Evolutionary conservation across 1,284 basidiomycete genomes (phyloP).

Genomic region (Fomitopsis betulina): DNA sequence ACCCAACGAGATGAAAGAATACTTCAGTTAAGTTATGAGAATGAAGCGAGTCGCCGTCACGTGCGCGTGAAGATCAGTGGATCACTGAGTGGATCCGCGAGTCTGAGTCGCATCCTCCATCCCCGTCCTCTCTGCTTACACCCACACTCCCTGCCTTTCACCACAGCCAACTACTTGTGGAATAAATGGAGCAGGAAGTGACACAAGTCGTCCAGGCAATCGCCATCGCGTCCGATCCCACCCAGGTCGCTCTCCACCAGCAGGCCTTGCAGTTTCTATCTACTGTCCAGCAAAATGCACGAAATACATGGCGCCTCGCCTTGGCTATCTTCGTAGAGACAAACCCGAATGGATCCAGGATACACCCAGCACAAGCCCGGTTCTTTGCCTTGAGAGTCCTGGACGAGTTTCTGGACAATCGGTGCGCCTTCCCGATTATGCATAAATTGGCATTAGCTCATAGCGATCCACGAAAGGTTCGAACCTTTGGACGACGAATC

Average conservation of each 20-base stretch:
- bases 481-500: conserved; percentile 66
- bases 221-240: conserved; percentile 77
- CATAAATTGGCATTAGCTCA: background rate
- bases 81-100: conserved; percentile 4
- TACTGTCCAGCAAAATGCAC: conserved; percentile 70
- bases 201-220: conserved; percentile 80
- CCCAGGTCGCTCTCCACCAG: conserved; percentile 62
- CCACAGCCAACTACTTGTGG: background rate
- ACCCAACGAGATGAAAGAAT: too few species aligned
- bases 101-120: background rate
- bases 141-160: background rate
- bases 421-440: conserved; percentile 44
- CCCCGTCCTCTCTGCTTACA: background rate
- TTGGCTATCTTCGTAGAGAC: conserved; percentile 69
- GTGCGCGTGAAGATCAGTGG: conserved; percentile 3
- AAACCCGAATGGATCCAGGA: conserved; percentile 51
- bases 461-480: conserved; percentile 40
- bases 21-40: too few species aligned
- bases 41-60: conserved; percentile 4
- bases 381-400: conserved; percentile 85
- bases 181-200: conserved; percentile 64
- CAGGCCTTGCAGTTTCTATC: conserved; percentile 82
- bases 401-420: conserved; percentile 82
- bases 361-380: conserved; percentile 71
- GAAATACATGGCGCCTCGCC: conserved; percentile 75